Conservation (phyloP, 805 yeast genomes). For the Candida chauliodis region DNA sequence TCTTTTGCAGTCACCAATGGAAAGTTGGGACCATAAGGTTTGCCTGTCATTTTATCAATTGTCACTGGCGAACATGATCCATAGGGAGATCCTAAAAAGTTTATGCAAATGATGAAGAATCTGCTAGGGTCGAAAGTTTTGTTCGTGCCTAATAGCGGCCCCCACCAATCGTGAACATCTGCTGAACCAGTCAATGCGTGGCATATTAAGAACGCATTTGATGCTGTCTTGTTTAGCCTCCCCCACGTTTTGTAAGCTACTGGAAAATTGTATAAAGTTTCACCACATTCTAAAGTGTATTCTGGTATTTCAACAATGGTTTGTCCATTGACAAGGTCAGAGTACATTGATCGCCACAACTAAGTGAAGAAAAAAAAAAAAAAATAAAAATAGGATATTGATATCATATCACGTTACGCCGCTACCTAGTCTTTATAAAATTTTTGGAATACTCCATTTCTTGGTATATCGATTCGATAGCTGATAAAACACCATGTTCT, state of each 20-base stretch:
- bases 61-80: conserved; percentile 93
- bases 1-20: conserved; percentile 93
- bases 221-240: conserved; percentile 58
- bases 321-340: conserved; percentile 53
- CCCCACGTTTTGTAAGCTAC: conserved; percentile 98
- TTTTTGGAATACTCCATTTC: conserved; percentile 74
- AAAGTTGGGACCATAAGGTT: conserved; percentile 88
- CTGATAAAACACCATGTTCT: conserved; percentile 81
- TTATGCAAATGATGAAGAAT: conserved; percentile 82
- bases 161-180: conserved; percentile 99
- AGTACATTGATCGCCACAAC: conserved; percentile 3
- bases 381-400: neutral
- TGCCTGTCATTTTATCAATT: conserved; percentile 69
- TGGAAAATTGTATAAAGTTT: conserved; percentile 66
- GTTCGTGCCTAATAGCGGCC: conserved; percentile 82
- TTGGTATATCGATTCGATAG: conserved; percentile 73
- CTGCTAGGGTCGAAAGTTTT: conserved; percentile 88
- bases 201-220: conserved; percentile 84
- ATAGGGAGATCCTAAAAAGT: conserved; percentile 94
- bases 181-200: conserved; percentile 96
- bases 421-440: conserved; percentile 31
- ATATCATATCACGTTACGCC: conserved; percentile 2
- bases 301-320: conserved; percentile 73
- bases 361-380: neutral
- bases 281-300: conserved; percentile 79